phyloP scores from a whole-genome alignment of 2,329 filamentous ascomycete genomes.

The Exophiala spinifera region DNA sequence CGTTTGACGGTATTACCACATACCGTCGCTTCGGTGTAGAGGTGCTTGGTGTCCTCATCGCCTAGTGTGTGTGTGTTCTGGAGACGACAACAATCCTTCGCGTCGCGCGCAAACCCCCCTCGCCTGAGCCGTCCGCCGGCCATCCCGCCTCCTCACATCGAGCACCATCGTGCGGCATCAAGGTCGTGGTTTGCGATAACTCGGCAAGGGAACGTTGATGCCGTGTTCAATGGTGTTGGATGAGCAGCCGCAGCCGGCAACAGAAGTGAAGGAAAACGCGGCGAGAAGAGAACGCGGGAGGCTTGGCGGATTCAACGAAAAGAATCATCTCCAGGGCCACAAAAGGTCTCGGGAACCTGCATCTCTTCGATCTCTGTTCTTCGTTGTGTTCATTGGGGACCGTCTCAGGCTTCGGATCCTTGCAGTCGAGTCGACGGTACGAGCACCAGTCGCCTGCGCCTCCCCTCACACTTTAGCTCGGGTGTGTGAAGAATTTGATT shows the following conservation, averaged over 20 bases:
- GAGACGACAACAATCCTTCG: conserved; percentile 1
- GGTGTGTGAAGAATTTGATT: conserved; percentile 22
- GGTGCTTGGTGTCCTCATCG: conserved; percentile 23
- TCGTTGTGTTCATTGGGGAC: conserved; percentile 15
- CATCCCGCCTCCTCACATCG: conserved; percentile 1
- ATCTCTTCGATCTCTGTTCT: conserved; percentile 29
- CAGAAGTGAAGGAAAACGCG: not conserved
- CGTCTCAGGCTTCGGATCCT: not conserved
- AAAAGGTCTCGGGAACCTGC: conserved; percentile 18
- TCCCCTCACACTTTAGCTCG: conserved; percentile 4
- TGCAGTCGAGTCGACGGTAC: not conserved
- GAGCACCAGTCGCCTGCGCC: not conserved
- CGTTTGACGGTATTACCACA: not conserved
- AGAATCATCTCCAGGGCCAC: not conserved
- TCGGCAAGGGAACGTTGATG: conserved; percentile 1
- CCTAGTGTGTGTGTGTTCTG: conserved; percentile 7
- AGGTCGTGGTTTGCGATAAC: conserved; percentile 1
- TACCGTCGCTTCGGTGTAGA: conserved; percentile 15
- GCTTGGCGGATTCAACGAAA: not conserved
- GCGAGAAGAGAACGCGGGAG: conserved; percentile 2
- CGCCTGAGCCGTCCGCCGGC: not conserved
- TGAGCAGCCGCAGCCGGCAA: too few relatives aligned
- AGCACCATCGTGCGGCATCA: conserved; percentile 6
- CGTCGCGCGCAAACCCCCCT: not conserved
- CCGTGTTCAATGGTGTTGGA: conserved; percentile 1